phyloP scores from a whole-genome alignment of 1,139 yeast species.

The Kodamaea ohmeri region DNA sequence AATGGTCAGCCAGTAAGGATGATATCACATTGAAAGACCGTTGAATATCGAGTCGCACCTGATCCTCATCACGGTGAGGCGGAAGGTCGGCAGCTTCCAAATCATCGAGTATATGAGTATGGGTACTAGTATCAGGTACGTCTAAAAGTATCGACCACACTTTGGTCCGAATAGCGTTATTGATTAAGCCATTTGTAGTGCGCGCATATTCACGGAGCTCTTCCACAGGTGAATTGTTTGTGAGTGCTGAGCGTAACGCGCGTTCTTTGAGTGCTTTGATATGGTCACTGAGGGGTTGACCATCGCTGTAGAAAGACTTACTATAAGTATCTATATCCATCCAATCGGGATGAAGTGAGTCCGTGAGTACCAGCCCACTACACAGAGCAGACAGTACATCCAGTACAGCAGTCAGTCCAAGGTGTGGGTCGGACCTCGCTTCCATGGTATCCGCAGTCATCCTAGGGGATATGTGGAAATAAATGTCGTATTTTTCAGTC shows the following conservation, averaged over 20 bases:
- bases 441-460: constrained; percentile 6
- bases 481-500: constrained; percentile 1
- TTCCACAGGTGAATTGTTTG: constrained; percentile 1
- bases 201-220: constrained; percentile 34
- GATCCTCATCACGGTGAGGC: constrained; percentile 70
- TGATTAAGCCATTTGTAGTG: constrained; percentile 50
- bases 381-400: constrained; percentile 2
- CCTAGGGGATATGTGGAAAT: neutral
- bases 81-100: constrained; percentile 26
- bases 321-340: constrained; percentile 50
- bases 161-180: constrained; percentile 35
- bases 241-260: constrained; percentile 38
- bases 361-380: constrained; percentile 6
- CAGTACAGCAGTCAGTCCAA: neutral
- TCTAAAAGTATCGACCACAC: constrained; percentile 51
- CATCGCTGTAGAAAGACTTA: constrained; percentile 45
- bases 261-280: constrained; percentile 31
- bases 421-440: neutral
- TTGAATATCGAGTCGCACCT: constrained; percentile 72
- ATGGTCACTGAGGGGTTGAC: constrained; percentile 35
- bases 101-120: constrained; percentile 5
- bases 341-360: constrained; percentile 38
- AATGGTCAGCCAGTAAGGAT: constrained; percentile 28
- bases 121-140: constrained; percentile 8
- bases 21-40: constrained; percentile 57